phyloP scores from a whole-genome alignment of 148 eudicot species.

The Spergularia bocconei region DNA sequence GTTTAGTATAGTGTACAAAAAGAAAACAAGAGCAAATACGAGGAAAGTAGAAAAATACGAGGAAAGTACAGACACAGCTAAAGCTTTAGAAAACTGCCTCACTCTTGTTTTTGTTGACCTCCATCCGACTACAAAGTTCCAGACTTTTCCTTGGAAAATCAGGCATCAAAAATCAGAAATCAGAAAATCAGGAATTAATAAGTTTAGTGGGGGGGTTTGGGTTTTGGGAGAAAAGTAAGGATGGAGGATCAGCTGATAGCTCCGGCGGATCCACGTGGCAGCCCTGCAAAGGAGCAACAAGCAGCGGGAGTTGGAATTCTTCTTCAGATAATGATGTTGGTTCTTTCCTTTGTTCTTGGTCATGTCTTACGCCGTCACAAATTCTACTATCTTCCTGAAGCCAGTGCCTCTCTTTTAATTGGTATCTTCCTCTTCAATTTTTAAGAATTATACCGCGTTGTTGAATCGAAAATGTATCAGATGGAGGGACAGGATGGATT shows the following conservation, averaged over 20 bases:
- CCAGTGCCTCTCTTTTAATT: slow-evolving; percentile 92
- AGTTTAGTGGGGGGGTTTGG: background rate
- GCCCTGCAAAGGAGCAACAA: slow-evolving; percentile 81
- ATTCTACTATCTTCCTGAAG: slow-evolving; percentile 96
- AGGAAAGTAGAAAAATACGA: too few species aligned
- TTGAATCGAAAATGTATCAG: too few species aligned
- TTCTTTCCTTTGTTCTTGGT: slow-evolving; percentile 85
- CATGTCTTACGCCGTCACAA: slow-evolving; percentile 92
- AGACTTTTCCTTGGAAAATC: background rate
- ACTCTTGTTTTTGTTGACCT: slow-evolving; percentile 15
- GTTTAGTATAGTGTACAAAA: too few species aligned
- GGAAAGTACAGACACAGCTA: too few species aligned
- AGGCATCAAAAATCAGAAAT: background rate
- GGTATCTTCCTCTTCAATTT: slow-evolving; percentile 35
- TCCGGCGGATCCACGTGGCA: slow-evolving; percentile 56
- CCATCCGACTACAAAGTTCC: background rate
- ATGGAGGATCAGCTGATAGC: slow-evolving; percentile 58
- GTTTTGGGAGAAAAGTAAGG: background rate
- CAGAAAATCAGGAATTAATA: background rate
- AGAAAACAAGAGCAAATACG: too few species aligned
- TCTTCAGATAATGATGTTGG: slow-evolving; percentile 86
- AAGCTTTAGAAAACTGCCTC: background rate
- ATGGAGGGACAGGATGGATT: too few species aligned
- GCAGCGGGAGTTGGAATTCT: slow-evolving; percentile 95
- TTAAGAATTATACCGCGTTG: too few species aligned